Conservation (phyloP, 2,329 filamentous ascomycete species). For the Calonectria crousiana region DNA sequence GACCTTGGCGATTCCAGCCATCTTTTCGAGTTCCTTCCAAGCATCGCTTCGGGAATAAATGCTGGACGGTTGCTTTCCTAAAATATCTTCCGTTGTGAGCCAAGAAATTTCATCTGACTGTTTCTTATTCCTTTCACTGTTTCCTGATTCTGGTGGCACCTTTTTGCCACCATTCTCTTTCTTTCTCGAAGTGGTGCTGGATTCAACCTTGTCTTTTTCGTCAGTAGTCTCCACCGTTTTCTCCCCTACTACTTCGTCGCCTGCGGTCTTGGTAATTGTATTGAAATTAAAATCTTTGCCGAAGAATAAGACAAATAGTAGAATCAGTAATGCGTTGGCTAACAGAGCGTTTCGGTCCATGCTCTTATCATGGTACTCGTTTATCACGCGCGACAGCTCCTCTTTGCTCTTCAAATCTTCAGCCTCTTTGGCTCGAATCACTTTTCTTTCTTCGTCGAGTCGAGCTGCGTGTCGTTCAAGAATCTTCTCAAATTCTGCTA, state of each 20-base stretch:
- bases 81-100: conserved; percentile 72
- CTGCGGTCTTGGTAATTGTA: background rate
- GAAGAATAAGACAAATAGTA: background rate
- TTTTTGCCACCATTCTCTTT: background rate
- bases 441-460: background rate
- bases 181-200: background rate
- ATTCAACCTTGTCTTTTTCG: background rate
- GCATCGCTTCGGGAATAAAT: conserved; percentile 64
- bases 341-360: background rate
- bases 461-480: background rate
- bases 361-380: background rate
- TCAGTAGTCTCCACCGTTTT: background rate
- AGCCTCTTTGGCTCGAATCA: background rate
- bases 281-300: background rate
- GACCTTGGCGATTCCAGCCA: conserved; percentile 71
- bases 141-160: too few species aligned
- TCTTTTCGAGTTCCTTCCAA: conserved; percentile 68
- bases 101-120: conserved; percentile 33
- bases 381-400: background rate
- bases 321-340: background rate
- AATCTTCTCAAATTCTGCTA: background rate
- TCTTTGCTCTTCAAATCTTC: background rate
- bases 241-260: background rate
- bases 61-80: conserved; percentile 72
- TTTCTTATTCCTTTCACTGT: background rate